Base-by-base conservation (phyloP, 1,139 yeast species). In the Hemisphaericaspora xylanilytica region DNA sequence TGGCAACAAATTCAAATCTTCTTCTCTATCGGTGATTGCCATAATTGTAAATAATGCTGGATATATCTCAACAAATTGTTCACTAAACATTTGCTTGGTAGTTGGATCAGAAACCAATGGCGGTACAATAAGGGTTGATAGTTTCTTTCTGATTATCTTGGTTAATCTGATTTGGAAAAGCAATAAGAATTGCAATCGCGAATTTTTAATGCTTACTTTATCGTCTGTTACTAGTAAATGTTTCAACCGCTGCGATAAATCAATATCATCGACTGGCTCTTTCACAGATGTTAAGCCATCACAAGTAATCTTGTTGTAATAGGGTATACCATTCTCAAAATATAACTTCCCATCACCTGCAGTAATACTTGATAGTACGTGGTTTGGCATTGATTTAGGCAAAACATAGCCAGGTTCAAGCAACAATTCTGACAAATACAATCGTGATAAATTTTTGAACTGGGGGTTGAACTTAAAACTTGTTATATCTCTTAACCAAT, bases 21-120 rank as follows among this genome's bases (percentile, higher is more conserved):
- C 85, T 55, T 85, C 92, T 42, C 90, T 65, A 52, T 85, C 94
- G 21, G 73, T 56, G 14, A 60, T 54, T 4, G 80, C 75, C 42
- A 71, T 61, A 4, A 73, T 65, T 2, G 66, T 63, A 11, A 80
- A 60, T 38, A 81, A 56, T 12, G 70, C 67, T 4, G 86, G 85
- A 47, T 79, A 79, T 0, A 82, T 65, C 31, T 72, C 70, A 12
- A 78, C 63, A 36, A 78, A 65, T 44, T 81, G 86, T 11, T 61
- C 52, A 17, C 81, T 70, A 43, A 82, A 78, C 9, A 57, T 44
- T 2, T 65, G 59, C 49, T 83, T 81, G 40, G 59, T 62, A 0
- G 56, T 53, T 2, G 67, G 43, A 32, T 78, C 78, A 0, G 80
- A 66, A 1, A 84, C 67, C 21, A 83, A 56, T 0, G 78, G 69